Evolutionary conservation across 2,329 filamentous ascomycete species (phyloP).

Genomic region (Paraconiothyrium brasiliense): DNA sequence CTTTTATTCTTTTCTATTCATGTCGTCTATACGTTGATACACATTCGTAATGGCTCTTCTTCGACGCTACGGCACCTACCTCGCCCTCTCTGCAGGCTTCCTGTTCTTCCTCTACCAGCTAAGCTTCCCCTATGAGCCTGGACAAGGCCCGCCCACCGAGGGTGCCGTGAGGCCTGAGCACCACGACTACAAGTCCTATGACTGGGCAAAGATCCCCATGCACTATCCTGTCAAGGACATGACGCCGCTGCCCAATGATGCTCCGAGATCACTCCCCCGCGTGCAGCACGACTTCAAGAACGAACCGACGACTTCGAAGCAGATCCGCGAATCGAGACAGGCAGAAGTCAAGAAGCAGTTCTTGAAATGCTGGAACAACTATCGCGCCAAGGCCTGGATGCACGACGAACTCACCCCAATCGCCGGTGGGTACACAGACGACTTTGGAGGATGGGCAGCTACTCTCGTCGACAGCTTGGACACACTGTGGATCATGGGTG

Average conservation of each 20-base stretch:
- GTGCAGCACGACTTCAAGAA: constrained; percentile 54
- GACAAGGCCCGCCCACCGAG: constrained; percentile 9
- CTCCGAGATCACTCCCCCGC: constrained; percentile 50
- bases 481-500: constrained; percentile 59
- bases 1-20: constrained; percentile 19
- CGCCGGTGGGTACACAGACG: constrained; percentile 51
- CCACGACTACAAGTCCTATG: constrained; percentile 29
- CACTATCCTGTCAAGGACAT: constrained; percentile 51
- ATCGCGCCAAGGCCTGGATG: constrained; percentile 58
- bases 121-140: constrained; percentile 43
- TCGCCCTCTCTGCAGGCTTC: constrained; percentile 42
- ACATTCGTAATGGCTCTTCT: constrained; percentile 50
- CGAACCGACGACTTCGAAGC: constrained; percentile 45
- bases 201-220: constrained; percentile 54
- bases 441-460: constrained; percentile 60
- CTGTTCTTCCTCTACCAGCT: constrained; percentile 51
- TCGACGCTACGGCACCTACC: constrained; percentile 50
- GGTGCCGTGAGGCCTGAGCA: background rate
- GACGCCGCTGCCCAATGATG: constrained; percentile 48
- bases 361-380: constrained; percentile 55
- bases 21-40: constrained; percentile 18
- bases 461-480: constrained; percentile 58
- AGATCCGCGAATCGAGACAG: constrained; percentile 47
- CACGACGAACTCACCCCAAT: constrained; percentile 59
- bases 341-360: constrained; percentile 55